phyloP scores from a whole-genome alignment of 257 asterid genomes.

The Hygrophila difformis region DNA sequence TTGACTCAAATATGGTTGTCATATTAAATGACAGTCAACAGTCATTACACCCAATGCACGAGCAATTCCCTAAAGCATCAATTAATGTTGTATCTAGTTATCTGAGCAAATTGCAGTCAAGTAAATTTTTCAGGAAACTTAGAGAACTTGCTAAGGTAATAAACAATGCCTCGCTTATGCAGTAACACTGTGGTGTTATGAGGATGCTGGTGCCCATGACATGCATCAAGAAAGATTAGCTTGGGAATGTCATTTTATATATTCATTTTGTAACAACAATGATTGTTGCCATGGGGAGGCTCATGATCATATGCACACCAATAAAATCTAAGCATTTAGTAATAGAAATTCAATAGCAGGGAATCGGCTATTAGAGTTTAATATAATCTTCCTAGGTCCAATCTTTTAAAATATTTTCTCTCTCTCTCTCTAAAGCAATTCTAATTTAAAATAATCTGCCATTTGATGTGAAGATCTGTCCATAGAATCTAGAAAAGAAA shows the following conservation, averaged over 20 bases:
- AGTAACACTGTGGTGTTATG: neutral
- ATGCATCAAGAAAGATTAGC: neutral
- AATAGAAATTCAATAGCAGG: too few species aligned
- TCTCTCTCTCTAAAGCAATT: too few species aligned
- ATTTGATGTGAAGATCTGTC: too few species aligned
- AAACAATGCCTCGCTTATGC: slow-evolving; percentile 2
- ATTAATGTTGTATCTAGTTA: slow-evolving; percentile 57
- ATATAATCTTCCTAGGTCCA: too few species aligned
- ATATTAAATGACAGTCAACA: slow-evolving; percentile 70
- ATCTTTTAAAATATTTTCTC: too few species aligned
- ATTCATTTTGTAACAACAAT: neutral
- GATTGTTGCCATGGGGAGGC: too few species aligned
- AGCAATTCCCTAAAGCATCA: slow-evolving; percentile 61
- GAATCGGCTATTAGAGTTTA: too few species aligned
- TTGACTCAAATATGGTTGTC: slow-evolving; percentile 82
- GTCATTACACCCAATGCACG: slow-evolving; percentile 58
- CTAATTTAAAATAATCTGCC: too few species aligned
- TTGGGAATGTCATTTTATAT: neutral
- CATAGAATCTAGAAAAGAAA: too few species aligned
- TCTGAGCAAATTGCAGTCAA: slow-evolving; percentile 81
- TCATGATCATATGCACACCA: too few species aligned
- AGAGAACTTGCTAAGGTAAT: slow-evolving; percentile 86
- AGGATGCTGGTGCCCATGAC: neutral
- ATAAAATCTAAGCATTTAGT: too few species aligned
- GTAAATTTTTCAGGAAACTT: slow-evolving; percentile 60